Percentiles rank a stretch among this genome's conserved stretches.
Conservation (phyloP, 1,284 basidiomycete genomes). For the Leccinum subrobustum region DNA sequence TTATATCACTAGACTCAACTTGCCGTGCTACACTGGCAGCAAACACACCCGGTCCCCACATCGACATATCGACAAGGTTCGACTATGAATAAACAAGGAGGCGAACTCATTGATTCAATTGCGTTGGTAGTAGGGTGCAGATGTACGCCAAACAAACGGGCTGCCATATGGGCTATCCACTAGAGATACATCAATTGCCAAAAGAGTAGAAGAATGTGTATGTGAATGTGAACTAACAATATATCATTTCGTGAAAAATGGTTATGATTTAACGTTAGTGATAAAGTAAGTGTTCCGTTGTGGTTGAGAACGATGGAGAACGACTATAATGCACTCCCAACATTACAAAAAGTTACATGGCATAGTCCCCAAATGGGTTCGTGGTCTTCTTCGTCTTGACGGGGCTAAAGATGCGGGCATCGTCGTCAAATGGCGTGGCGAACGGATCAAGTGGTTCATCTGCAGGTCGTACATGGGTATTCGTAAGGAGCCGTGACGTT, state of each 20-base stretch:
- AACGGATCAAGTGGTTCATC: slow-evolving; percentile 52
- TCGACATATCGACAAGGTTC: too few species aligned
- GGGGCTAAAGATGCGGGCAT: slow-evolving; percentile 38
- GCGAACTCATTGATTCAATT: background rate
- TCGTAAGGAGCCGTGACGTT: slow-evolving; percentile 47
- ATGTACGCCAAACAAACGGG: background rate
- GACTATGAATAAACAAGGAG: too few species aligned
- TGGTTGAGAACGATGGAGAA: background rate
- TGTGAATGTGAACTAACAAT: slow-evolving; percentile 13
- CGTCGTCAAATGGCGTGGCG: slow-evolving; percentile 76
- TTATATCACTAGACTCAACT: background rate
- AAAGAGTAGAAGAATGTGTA: background rate
- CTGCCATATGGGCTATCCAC: slow-evolving; percentile 5
- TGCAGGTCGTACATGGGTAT: slow-evolving; percentile 43
- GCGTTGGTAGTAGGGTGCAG: background rate
- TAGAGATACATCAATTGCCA: slow-evolving; percentile 27
- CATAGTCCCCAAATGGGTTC: slow-evolving; percentile 33
- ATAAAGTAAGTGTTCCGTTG: slow-evolving; percentile 16
- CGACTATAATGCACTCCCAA: background rate
- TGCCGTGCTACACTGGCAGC: background rate
- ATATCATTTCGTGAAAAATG: slow-evolving; percentile 8
- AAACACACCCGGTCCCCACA: background rate
- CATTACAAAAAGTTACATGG: slow-evolving; percentile 19
- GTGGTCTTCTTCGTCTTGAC: slow-evolving; percentile 21
- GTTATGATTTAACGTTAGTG: slow-evolving; percentile 7